Conservation (phyloP, 148 eudicot species). For the Pharnaceum exiguum region DNA sequence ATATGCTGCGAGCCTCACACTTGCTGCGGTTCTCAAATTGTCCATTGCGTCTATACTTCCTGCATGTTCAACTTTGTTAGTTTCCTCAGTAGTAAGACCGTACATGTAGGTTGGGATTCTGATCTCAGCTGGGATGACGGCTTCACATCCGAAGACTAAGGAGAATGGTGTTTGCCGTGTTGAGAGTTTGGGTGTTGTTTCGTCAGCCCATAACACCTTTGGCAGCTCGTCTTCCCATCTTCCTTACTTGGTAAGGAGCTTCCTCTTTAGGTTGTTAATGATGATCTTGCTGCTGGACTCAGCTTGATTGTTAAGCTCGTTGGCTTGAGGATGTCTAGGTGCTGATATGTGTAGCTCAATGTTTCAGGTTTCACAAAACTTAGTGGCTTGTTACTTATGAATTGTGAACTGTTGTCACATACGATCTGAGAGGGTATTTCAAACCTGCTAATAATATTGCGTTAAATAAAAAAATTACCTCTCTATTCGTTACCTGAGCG, state of each 20-base stretch:
- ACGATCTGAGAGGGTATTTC: too few relatives aligned
- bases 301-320: not conserved
- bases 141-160: not conserved
- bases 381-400: too few relatives aligned
- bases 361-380: too few relatives aligned
- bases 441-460: too few relatives aligned
- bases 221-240: not conserved
- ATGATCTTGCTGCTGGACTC: not conserved
- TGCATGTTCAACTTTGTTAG: not conserved
- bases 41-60: not conserved
- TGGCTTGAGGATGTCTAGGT: not conserved
- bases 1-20: too few relatives aligned
- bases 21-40: too few relatives aligned
- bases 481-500: too few relatives aligned
- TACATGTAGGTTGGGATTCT: too few relatives aligned
- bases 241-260: not conserved
- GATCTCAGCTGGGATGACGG: not conserved
- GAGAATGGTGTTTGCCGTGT: not conserved
- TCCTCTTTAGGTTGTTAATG: not conserved
- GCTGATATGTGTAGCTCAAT: too few relatives aligned
- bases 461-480: too few relatives aligned
- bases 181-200: not conserved
- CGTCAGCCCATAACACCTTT: not conserved
- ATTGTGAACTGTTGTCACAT: too few relatives aligned
- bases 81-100: not conserved